Base-by-base conservation (phyloP, 441 rosid species). In the Erodium trifolium region DNA sequence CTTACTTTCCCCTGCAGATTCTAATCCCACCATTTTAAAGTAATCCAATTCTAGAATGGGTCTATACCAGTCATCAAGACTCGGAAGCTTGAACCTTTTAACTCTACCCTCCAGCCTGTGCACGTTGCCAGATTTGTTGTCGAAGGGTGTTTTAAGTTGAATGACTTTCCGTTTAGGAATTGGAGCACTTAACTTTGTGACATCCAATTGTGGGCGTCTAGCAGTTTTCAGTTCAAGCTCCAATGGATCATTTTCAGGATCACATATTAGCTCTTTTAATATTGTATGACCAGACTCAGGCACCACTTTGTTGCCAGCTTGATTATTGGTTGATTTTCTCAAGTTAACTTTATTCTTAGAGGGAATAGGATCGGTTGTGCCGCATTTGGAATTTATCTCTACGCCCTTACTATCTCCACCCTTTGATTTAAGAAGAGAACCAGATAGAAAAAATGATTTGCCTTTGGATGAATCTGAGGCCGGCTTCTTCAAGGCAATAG, bases 41-140 rank as follows among this genome's bases (percentile, higher is more conserved):
- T 86, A 95, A 88, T 95, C 86, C 74, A 95, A 82, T 75, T 87
- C 93, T 75, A 95, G 72, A 80, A 95, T 89, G 73, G 87, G 90
- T 74, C 86, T 90, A 85, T 87, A 95, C 99, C 99, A 95, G 66
- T 82, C 97, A 82, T 95, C 99, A 71, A 95, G 97, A 72, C 80
- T 88, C 17, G 89, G 97, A 71, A 94, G 89, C 78, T 86, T 87
- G 77, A 95, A 92, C 83, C 99, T 86, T 85, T 82, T 92, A 70
- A 78, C 80, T 75, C 82, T 85, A 67, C 82, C 80, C 70, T 77
- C 94, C 77, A 69, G 78, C 81, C 89, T 83, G 31, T 80, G 85
- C 77, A 81, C 71, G 70, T 77, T 78, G 71, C 93, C 92, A 17
- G 80, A 69, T 77, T 75, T 85, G 85, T 77, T 85, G 62, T 67